Conservation (phyloP, 2,329 filamentous ascomycete genomes). For the Fusarium chuoi region DNA sequence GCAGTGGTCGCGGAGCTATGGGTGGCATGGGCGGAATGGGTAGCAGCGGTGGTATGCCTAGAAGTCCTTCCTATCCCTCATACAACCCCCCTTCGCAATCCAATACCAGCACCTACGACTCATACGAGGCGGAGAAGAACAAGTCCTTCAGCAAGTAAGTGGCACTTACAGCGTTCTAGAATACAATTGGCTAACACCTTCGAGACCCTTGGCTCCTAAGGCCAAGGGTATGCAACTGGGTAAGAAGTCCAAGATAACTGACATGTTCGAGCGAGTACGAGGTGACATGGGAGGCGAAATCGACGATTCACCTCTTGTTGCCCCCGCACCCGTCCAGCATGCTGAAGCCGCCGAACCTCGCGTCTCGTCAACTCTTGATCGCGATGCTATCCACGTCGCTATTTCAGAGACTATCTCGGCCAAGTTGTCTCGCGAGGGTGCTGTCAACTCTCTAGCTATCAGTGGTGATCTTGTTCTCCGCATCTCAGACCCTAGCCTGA, state of each 20-base stretch:
- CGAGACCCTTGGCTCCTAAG: slow-evolving; percentile 73
- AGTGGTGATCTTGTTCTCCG: slow-evolving; percentile 93
- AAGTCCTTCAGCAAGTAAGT: slow-evolving; percentile 83
- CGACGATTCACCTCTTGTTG: slow-evolving; percentile 79
- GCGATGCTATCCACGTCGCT: slow-evolving; percentile 87
- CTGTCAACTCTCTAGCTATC: slow-evolving; percentile 85
- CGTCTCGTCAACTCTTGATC: slow-evolving; percentile 75
- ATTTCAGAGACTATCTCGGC: slow-evolving; percentile 92
- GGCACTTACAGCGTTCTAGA: neutral
- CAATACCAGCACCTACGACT: slow-evolving; percentile 85
- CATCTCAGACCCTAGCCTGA: slow-evolving; percentile 87
- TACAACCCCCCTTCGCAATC: slow-evolving; percentile 85
- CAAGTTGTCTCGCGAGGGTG: slow-evolving; percentile 87
- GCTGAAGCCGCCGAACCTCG: slow-evolving; percentile 65
- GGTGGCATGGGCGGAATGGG: slow-evolving; percentile 48
- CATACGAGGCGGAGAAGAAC: slow-evolving; percentile 97
- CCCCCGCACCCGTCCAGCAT: slow-evolving; percentile 61
- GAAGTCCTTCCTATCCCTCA: slow-evolving; percentile 85
- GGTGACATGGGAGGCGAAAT: slow-evolving; percentile 89
- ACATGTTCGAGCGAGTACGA: slow-evolving; percentile 96
- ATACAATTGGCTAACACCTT: slow-evolving; percentile 13
- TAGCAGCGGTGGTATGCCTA: slow-evolving; percentile 62
- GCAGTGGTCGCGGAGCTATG: slow-evolving; percentile 64
- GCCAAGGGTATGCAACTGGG: slow-evolving; percentile 99
- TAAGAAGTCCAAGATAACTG: slow-evolving; percentile 97